Percentiles rank a stretch among this genome's conserved stretches.
These are phyloP conservation scores for Biscogniauxia sp. DNA, from an alignment of 2,329 filamentous ascomycete species.

Conservation along the genomic window DNA sequence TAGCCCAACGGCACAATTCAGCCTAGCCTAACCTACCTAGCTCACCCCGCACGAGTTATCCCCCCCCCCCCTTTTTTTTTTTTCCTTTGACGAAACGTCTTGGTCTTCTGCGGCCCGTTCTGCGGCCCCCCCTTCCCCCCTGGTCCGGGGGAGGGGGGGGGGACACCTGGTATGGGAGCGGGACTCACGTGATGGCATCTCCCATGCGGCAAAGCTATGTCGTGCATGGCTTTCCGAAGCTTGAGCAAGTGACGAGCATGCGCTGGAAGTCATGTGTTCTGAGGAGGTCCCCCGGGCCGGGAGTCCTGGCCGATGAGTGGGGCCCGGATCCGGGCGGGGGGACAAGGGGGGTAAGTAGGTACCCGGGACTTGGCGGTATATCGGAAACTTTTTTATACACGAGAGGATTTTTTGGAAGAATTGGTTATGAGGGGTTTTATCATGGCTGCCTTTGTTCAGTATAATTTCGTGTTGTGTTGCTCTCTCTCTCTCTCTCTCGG, in stretches of 20 bases:
- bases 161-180: conserved; percentile 1
- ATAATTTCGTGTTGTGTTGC: too few relatives aligned
- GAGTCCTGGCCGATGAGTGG: not conserved
- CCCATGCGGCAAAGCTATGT: conserved; percentile 24
- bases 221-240: conserved; percentile 17
- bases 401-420: too few relatives aligned
- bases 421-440: too few relatives aligned
- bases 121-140: conserved; percentile 5
- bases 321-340: not conserved
- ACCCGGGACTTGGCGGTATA: too few relatives aligned
- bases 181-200: conserved; percentile 19
- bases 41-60: too few relatives aligned
- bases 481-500: too few relatives aligned
- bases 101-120: conserved; percentile 9
- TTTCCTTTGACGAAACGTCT: not conserved
- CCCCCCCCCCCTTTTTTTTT: not conserved
- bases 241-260: conserved; percentile 11
- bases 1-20: not conserved
- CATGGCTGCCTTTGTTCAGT: too few relatives aligned
- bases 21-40: not conserved
- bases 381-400: too few relatives aligned
- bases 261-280: conserved; percentile 16
- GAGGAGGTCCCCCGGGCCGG: not conserved
- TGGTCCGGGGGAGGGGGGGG: not conserved
- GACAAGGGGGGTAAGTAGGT: too few relatives aligned